Evolutionary conservation across 176 grass and related monocot genomes (phyloP), one percentile per base, ranked within the genome.

Genomic region (Zizania latifolia): DNA sequence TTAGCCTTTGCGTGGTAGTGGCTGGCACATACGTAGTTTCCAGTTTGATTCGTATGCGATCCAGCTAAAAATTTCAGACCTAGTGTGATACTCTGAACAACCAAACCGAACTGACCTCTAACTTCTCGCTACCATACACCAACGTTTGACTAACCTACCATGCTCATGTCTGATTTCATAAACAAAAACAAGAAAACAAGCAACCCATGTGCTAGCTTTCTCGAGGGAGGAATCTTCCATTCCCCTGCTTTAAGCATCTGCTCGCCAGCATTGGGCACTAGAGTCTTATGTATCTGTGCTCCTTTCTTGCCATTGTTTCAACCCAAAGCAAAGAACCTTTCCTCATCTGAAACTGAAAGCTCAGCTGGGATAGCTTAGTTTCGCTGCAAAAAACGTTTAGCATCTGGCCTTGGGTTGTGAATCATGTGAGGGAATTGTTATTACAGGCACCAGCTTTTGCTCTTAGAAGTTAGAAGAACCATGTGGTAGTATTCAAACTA

Each of bases 301-400:
- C 17, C 61, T 61, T 59, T 27, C 40, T 80, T 36, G 65, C 55
- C 50, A 75, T 80, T 68, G 70, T 80, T 86, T 80, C 39, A 86
- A 74, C 51, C 53, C 70, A 68, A 86, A 80, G 83, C 83, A 61
- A 85, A 69, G 71, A 65, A 22, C 59, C 68, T 66, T 85, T 85
- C 59, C 16, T 37, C 58, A 43, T 17, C 46, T 43, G 35, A 62
- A 23, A 17, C n/a, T n/a, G n/a, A 17, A 51, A 53, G 30, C 37
- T 61, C 58, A 67, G 70, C 48, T 58, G 3, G 16, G 48, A 62
- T 32, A 29, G 22, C 44, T 54, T 45, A 8, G 11, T 33, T 37
- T 38, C 1, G 41, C 70, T 57, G 26, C 1, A 69, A 38, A 41
- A 75, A 41, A 75, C 70, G 53, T 75, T 86, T 85, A 15, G 17